Evolutionary conservation across 2,329 filamentous ascomycete genomes (phyloP), one percentile per base, ranked within the genome.

Genomic region (Aspergillus ochraceoroseus): DNA sequence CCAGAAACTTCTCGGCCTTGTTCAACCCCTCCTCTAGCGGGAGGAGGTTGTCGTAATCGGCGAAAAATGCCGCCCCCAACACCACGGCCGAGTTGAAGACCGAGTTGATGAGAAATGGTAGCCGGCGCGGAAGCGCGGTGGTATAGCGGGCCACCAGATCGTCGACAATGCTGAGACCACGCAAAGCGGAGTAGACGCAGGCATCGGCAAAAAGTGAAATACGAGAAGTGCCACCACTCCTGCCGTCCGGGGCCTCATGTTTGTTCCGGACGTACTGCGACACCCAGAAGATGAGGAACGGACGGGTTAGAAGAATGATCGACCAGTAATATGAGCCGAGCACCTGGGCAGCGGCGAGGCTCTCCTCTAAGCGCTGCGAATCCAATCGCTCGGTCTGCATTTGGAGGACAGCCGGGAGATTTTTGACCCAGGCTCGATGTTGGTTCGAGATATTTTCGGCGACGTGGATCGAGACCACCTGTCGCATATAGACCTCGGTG

Each of bases 271-370:
- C 61, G 30, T 62, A 61, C 23, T 59, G 61, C n/a, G 64, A 72
- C 1, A 74, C 61, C 34, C 73, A 68, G 48, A 72, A 75, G 17
- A 74, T 68, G 7, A 76, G 58, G 40, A 76, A 76, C 0, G 73
- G 73, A n/a, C 72, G 60, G 5, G 73, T 74, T 3, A 75, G 55
- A 3, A 76, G 58, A 54, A 75, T 74, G 29, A 76, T 74, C 1
- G 70, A 72, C 59, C 73, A 76, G 50, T 74, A 74, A 42, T 75
- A 76, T 2, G 72, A 66, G 20, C 69, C 69, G 9, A 75, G 63
- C 1, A 71, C 64, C 28, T 74, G 72, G n/a, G 70, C 71, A 4
- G 71, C 67, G 2, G 70, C 70, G 5, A 73, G 52, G 5, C 62
- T 62, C 19, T 54, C 60, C 25, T 64, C 53, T 32, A 63, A 54